phyloP scores from a whole-genome alignment of 192 early-diverging fungal species.

The Rhizophagus prolifer region DNA sequence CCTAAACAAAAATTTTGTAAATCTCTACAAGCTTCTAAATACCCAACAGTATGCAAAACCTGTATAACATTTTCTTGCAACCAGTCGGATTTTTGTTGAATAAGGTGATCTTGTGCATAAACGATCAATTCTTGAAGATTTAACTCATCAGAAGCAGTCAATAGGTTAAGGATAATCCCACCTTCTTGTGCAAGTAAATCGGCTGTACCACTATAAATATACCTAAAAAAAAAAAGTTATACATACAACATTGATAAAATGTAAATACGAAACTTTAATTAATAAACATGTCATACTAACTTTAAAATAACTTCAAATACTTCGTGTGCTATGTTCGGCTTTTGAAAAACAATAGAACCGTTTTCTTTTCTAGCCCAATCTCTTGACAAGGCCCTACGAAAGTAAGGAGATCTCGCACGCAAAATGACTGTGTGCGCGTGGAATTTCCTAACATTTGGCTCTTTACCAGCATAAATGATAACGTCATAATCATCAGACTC shows the following conservation, averaged over 20 bases:
- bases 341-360: slow-evolving; percentile 10
- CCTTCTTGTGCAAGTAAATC: slow-evolving; percentile 12
- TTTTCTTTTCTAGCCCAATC: slow-evolving; percentile 17
- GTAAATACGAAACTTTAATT: not conserved
- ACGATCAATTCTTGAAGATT: slow-evolving; percentile 13
- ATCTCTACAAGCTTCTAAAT: slow-evolving; percentile 7
- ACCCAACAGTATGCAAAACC: not conserved
- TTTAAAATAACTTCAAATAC: slow-evolving; percentile 16
- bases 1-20: slow-evolving; percentile 24
- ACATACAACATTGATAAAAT: not conserved
- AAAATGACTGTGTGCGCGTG: slow-evolving; percentile 22
- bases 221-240: not conserved
- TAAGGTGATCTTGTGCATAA: slow-evolving; percentile 14
- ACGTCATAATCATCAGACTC: slow-evolving; percentile 17
- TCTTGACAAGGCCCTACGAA: slow-evolving; percentile 24
- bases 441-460: slow-evolving; percentile 20
- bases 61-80: slow-evolving; percentile 20
- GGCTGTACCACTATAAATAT: slow-evolving; percentile 12
- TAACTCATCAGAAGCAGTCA: slow-evolving; percentile 18
- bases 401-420: slow-evolving; percentile 23
- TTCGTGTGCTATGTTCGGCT: slow-evolving; percentile 16
- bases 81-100: slow-evolving; percentile 25
- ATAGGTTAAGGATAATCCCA: slow-evolving; percentile 3
- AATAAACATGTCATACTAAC: not conserved
- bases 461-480: slow-evolving; percentile 29